These are phyloP conservation scores for Gremmenia infestans DNA, from an alignment of 2,329 filamentous ascomycete genomes.

Conservation along the genomic window DNA sequence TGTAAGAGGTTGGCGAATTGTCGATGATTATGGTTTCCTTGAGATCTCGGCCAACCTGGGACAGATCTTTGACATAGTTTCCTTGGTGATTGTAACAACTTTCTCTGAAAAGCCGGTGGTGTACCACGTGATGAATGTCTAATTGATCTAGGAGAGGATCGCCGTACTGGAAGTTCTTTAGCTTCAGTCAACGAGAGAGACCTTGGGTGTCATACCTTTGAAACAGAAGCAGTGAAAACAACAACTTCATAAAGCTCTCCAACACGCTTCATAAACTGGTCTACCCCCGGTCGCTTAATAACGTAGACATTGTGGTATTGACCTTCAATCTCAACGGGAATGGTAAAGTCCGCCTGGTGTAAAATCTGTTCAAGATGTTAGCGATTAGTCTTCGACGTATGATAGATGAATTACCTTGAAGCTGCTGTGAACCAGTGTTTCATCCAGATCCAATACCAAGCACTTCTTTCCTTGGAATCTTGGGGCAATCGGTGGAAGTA, in stretches of 20 bases:
- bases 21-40: conserved; percentile 99
- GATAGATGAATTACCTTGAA: conserved; percentile 71
- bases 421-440: conserved; percentile 95
- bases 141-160: conserved; percentile 94
- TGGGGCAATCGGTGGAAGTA: conserved; percentile 77
- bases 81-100: conserved; percentile 99
- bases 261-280: conserved; percentile 98
- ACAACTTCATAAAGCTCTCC: conserved; percentile 98
- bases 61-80: conserved; percentile 98
- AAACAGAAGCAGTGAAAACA: conserved; percentile 96
- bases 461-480: conserved; percentile 87
- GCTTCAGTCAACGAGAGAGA: not conserved
- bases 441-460: conserved; percentile 89
- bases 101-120: conserved; percentile 93
- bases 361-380: conserved; percentile 61
- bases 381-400: conserved; percentile 1
- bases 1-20: conserved; percentile 98
- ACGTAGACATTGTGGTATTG: conserved; percentile 99
- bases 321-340: conserved; percentile 97
- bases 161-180: conserved; percentile 63
- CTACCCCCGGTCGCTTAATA: conserved; percentile 97
- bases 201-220: conserved; percentile 62
- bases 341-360: conserved; percentile 97
- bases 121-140: conserved; percentile 94
- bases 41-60: conserved; percentile 90